Evolutionary conservation across 2,329 filamentous ascomycete genomes (phyloP), one percentile per base, ranked within the genome.

Genomic region (Chaetomium strumarium): DNA sequence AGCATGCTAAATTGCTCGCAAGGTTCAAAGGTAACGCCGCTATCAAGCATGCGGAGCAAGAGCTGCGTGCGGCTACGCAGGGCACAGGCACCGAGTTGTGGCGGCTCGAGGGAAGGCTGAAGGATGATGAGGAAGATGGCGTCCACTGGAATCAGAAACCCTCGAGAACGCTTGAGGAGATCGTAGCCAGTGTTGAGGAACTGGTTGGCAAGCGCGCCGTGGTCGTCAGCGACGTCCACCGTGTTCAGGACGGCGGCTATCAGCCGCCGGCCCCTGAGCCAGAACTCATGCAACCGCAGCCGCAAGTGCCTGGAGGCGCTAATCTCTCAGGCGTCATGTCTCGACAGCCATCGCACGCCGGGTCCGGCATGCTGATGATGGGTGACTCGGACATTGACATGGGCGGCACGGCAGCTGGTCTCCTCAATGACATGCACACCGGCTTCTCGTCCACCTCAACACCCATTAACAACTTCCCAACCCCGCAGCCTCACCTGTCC

Each of bases 241-340:
- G 88, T 42, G 77, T 95, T 40, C 83, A 93, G 63, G 86, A 88
- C 62, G 90, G 90, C 45, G 90, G 90, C 2, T 83, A 78, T 56
- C 80, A 90, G 67, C 81, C 89, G 56, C 78, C 76, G 7, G 72
- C 70, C 5, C 75, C 78, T 3, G 62, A 63, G 29, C 61, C 58
- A 12, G 67, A 67, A 31, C 60, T 59, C 6, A 31, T 55, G 29
- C 60, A 68, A 37, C 66, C 66, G 2, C 61, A 65, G 19, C 64
- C 68, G 13, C 64, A 62, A n/a, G 60, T 62, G 1, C 57, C 60
- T 13, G 57, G 58, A 12, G 55, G 52, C 16, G 5, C 36, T 11
- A 33, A 36, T 37, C 49, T 51, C 19, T 60, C 58, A n/a, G 64
- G 59, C 3, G 34, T 67, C 39, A 70, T 77, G 62, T 80, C 79